Conservation (phyloP, 164 flowering plant species). For the Buxus sempervirens region DNA sequence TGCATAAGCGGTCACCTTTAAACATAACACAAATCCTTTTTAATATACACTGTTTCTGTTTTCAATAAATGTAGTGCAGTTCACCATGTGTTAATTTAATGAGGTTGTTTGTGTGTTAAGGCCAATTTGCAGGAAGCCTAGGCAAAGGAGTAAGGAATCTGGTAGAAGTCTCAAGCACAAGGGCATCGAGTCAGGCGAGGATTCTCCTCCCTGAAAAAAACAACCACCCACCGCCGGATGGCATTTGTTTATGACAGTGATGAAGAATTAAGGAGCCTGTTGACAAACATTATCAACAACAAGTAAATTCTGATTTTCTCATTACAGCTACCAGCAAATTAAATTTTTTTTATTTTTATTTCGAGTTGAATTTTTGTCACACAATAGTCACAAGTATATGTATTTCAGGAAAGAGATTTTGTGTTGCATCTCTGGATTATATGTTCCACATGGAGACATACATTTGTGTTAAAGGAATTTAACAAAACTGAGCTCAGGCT, state of each 20-base stretch:
- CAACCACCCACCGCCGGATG: constrained; percentile 62
- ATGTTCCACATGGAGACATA: too few relatives aligned
- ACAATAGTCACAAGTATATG: too few relatives aligned
- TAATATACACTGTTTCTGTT: background rate
- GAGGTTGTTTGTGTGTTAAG: background rate
- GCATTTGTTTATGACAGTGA: constrained; percentile 73
- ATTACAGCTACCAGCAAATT: too few relatives aligned
- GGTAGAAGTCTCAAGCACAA: constrained; percentile 57
- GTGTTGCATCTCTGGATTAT: too few relatives aligned
- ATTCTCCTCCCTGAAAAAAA: constrained; percentile 76
- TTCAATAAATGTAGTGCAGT: background rate
- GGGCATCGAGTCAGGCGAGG: constrained; percentile 82
- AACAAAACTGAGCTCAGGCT: too few relatives aligned
- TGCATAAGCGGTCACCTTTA: too few relatives aligned
- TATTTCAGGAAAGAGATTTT: too few relatives aligned
- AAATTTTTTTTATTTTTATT: too few relatives aligned
- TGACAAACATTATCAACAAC: background rate
- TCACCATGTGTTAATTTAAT: background rate
- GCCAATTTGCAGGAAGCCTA: constrained; percentile 51
- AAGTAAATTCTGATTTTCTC: constrained; percentile 2
- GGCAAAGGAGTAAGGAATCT: constrained; percentile 41
- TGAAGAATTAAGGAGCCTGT: constrained; percentile 46
- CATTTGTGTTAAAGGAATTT: too few relatives aligned
- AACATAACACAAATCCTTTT: background rate
- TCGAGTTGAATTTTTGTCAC: too few relatives aligned